Base-by-base conservation (phyloP, 352 stramenopile species). In the Phytopythium boreale region DNA sequence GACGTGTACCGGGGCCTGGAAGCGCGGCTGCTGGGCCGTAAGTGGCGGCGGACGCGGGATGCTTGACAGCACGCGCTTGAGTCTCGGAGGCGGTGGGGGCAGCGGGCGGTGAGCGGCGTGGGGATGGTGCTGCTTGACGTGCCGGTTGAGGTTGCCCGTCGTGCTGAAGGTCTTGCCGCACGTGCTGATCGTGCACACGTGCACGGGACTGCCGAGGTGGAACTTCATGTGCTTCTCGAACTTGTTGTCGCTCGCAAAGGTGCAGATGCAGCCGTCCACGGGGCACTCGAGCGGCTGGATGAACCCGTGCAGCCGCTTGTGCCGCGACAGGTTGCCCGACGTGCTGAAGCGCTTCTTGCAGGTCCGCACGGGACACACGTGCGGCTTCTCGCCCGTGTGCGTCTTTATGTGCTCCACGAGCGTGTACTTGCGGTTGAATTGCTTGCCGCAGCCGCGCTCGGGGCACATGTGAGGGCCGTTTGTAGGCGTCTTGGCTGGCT, bases 101-200 rank as follows among this genome's bases (percentile, higher is more conserved):
- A 76, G 29, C 26, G 68, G 64, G 43, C 62, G 60, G 50, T 70
- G n/a, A 8, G 53, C 67, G 58, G 67, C 62, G 62, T 75, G 67
- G 8, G 68, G 59, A 41, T 69, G 63, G 50, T 69, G 63, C 56
- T 69, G 63, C 63, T 69, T 69, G 37, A 69, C 37, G 51, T 83
- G 75, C 15, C 75, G 73, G 41, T 79, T 79, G 14, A 83, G 63
- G 59, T 83, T 83, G 36, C 75, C 75, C n/a, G 70, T 76, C 15
- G 75, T 83, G 64, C 70, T 83, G 57, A 83, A 83, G 22, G 75
- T 80, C 66, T 83, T 83, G 65, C 74, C 75, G 58, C 75, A 83
- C 29, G 68, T 75, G 8, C 63, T 62, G 31, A 68, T 50, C 19
- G 68, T 31, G 55, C 74, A 82, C 44, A 72, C 71, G 20, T 82